These are phyloP conservation scores for Avena atlantica DNA, from an alignment of 176 grass and related monocot genomes.

Conservation along the genomic window DNA sequence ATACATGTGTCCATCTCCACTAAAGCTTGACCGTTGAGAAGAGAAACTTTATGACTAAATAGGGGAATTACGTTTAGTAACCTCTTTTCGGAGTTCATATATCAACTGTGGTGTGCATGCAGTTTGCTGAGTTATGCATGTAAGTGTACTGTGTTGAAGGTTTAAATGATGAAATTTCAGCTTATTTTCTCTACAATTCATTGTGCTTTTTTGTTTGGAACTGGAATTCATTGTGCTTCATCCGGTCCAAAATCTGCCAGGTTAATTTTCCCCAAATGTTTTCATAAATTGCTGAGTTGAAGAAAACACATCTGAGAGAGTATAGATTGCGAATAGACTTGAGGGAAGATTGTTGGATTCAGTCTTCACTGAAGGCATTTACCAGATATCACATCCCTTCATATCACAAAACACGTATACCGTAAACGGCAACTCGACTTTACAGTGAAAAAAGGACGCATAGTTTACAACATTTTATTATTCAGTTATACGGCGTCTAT, in stretches of 20 bases:
- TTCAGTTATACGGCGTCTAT: too few species aligned
- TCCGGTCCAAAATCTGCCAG: background rate
- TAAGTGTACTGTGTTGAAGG: background rate
- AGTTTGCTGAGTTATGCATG: background rate
- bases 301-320: background rate
- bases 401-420: too few species aligned
- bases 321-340: background rate
- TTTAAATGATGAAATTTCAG: background rate
- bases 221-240: background rate
- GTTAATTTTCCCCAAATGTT: background rate
- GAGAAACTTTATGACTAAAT: background rate
- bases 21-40: background rate
- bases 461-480: too few species aligned
- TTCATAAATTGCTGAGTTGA: background rate
- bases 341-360: too few species aligned
- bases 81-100: background rate
- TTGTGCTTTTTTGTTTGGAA: background rate
- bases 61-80: background rate
- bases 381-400: too few species aligned
- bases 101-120: background rate
- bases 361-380: too few species aligned
- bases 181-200: background rate
- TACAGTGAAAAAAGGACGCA: too few species aligned
- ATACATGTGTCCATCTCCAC: background rate
- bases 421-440: too few species aligned